Base-by-base conservation (phyloP, 192 early-diverging fungal genomes). In the Powellomyces hirtus region DNA sequence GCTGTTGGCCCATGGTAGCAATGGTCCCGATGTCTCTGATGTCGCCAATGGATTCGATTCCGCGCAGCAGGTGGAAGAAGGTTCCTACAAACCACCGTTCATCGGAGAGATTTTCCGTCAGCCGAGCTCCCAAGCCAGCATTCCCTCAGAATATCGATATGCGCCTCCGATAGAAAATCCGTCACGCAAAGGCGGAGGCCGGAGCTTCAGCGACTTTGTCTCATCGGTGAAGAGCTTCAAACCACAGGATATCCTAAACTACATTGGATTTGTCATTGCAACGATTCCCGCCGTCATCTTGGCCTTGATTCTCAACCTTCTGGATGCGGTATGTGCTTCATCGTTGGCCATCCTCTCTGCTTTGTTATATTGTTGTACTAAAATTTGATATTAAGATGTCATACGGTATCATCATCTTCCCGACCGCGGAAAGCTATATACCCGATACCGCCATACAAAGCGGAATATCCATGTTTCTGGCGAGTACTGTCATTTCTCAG, bases 401-500 rank as follows among this genome's bases (percentile, higher is more conserved):
- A 1, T 86, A 86, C 64, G 83, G 84, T 2, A 75, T 85, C 45
- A 98, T 99, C 72, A 89, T 92, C 20, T 99, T 99, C 64, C 97
- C 97, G 0, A 68, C 90, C 1, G 84, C 84, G 44, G 84, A 89
- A 10, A 20, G 42, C 16, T 49, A 66, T 44, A 81, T 86, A 31
- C 84, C 84, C 0, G 35, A 46, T 6, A 70, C 80, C 11, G 80
- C 78, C 7, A 33, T 74, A 0, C 78, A 81, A 62, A 87, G 88
- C 65, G 97, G 97, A 27, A 94, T 98, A 58, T 93, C 93, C 51
- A 98, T 98, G 91, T 98, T 93, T 71, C 88, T 98, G 77, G 90
- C 94, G 1, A 78, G 72, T 24, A 78, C 82, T 16, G 37, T 84
- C 49, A 72, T 86, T 13, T 68, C 80, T 1, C 80, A 84, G 53